These are phyloP conservation scores for Phaffia tasmanica DNA, from an alignment of 768 basidiomycete genomes.

Conservation along the genomic window DNA sequence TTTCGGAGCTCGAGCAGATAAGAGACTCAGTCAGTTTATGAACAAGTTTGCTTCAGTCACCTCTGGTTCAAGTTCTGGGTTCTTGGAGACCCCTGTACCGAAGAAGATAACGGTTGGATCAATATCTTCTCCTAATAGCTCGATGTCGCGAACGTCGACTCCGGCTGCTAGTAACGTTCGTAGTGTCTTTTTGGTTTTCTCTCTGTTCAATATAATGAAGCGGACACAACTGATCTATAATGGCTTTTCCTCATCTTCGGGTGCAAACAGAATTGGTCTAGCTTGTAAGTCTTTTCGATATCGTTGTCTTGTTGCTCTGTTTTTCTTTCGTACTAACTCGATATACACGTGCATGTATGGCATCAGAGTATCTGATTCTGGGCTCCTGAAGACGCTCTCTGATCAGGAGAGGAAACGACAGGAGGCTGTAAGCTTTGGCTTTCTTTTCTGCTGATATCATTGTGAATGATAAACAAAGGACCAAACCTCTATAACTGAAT, in stretches of 20 bases:
- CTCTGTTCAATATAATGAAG: too few species aligned
- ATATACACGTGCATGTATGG: too few species aligned
- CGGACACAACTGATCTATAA: background rate
- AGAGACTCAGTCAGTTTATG: slow-evolving; percentile 19
- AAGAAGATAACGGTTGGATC: background rate
- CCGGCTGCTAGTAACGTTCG: slow-evolving; percentile 60
- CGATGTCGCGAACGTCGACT: slow-evolving; percentile 34
- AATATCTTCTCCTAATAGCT: background rate
- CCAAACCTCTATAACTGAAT: too few species aligned
- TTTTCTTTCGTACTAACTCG: background rate
- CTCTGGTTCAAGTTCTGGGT: too few species aligned
- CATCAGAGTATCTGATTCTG: slow-evolving; percentile 10
- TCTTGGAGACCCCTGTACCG: background rate
- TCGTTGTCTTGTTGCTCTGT: background rate
- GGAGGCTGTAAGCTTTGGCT: slow-evolving; percentile 47
- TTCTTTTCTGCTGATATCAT: background rate
- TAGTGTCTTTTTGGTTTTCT: slow-evolving; percentile 25
- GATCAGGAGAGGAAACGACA: slow-evolving; percentile 69
- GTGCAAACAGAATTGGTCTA: slow-evolving; percentile 69
- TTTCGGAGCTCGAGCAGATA: background rate
- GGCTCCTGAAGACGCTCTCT: slow-evolving; percentile 59
- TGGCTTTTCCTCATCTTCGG: background rate
- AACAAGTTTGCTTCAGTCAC: slow-evolving; percentile 1
- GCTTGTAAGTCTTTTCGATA: slow-evolving; percentile 34
- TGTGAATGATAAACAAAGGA: too few species aligned